phyloP scores from a whole-genome alignment of 164 flowering plant species.

The Malania oleifera region DNA sequence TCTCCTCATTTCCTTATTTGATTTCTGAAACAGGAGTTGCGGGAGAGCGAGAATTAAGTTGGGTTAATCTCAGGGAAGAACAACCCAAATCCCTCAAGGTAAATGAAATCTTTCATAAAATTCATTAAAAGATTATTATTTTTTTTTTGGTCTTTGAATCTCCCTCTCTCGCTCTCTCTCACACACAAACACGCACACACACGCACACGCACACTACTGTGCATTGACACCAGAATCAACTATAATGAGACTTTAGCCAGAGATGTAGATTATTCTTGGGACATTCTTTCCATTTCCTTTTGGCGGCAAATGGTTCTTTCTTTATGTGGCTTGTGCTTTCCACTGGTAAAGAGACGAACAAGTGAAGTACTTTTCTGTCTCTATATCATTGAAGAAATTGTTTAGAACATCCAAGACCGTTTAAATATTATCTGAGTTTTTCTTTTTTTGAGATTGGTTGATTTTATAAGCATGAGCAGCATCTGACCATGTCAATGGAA shows the following conservation, averaged over 20 bases:
- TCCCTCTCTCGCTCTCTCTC: neutral
- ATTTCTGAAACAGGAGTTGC: neutral
- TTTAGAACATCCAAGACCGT: conserved; percentile 12
- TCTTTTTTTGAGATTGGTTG: neutral
- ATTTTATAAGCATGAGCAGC: neutral
- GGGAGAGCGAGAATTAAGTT: conserved; percentile 3
- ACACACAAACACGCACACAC: too few species aligned
- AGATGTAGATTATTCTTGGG: conserved; percentile 15
- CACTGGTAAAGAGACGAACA: conserved; percentile 4
- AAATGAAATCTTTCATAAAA: too few species aligned
- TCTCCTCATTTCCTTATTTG: neutral
- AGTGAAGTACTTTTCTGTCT: conserved; percentile 10
- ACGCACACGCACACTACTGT: too few species aligned
- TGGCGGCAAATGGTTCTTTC: conserved; percentile 22
- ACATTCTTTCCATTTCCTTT: conserved; percentile 1
- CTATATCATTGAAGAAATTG: conserved; percentile 8
- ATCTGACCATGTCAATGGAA: conserved; percentile 35
- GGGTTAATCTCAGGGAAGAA: conserved; percentile 9
- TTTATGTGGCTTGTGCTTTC: conserved; percentile 15
- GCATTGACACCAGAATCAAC: neutral
- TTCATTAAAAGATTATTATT: too few species aligned
- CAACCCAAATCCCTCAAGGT: neutral
- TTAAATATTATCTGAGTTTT: conserved; percentile 12
- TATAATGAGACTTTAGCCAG: neutral
- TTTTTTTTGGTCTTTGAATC: too few species aligned